phyloP scores from a whole-genome alignment of 1,284 basidiomycete genomes.

The Marasmius oreades region DNA sequence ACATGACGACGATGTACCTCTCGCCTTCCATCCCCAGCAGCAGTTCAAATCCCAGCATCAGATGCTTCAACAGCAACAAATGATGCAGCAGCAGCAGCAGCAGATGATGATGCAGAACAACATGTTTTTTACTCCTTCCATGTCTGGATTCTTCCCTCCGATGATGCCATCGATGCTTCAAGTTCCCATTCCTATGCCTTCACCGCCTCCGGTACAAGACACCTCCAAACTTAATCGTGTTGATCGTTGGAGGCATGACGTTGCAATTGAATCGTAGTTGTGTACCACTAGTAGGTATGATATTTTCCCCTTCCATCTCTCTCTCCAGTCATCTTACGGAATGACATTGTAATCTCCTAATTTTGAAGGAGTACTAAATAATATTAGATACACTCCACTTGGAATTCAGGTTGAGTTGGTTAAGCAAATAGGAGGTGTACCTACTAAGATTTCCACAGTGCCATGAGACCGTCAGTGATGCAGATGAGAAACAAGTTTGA shows the following conservation, averaged over 20 bases:
- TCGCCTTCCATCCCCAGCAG: constrained; percentile 76
- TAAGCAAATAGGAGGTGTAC: too few relatives aligned
- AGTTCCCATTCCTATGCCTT: constrained; percentile 47
- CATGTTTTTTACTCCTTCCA: constrained; percentile 67
- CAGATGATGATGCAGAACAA: constrained; percentile 72
- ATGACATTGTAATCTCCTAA: neutral
- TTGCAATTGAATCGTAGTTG: constrained; percentile 58
- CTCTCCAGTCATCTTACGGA: neutral
- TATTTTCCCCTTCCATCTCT: neutral
- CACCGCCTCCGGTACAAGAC: constrained; percentile 62
- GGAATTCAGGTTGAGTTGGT: too few relatives aligned
- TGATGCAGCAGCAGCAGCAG: constrained; percentile 52
- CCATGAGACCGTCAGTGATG: too few relatives aligned
- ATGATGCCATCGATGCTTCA: constrained; percentile 52
- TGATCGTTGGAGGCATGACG: constrained; percentile 75
- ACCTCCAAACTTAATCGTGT: constrained; percentile 63
- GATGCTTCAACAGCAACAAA: constrained; percentile 54
- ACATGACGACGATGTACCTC: constrained; percentile 63
- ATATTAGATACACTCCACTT: too few relatives aligned
- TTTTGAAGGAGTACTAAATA: too few relatives aligned
- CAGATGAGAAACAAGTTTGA: too few relatives aligned
- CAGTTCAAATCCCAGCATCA: constrained; percentile 63
- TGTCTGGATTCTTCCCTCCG: constrained; percentile 66
- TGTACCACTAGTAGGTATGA: constrained; percentile 14
- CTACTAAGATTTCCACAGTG: too few relatives aligned